Percentiles rank a stretch among this genome's conserved stretches.
Evolutionary conservation across 140 eudicot species (phyloP).

Genomic region (Stevia rebaudiana): DNA sequence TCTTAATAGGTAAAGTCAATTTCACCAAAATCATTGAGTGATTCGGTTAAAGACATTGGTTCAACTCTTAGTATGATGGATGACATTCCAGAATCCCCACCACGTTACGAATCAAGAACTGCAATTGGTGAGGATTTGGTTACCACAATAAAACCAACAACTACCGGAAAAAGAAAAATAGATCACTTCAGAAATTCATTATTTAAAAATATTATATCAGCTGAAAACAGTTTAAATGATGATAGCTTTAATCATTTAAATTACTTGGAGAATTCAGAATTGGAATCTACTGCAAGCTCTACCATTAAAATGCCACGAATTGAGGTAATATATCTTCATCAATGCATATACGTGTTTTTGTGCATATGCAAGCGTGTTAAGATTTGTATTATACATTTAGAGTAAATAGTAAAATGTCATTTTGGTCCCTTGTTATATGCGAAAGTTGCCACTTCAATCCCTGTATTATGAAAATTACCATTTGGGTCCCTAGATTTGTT

Average conservation of each 20-base stretch:
- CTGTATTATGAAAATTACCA: too few species aligned
- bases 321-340: slow-evolving; percentile 31
- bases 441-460: too few species aligned
- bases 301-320: slow-evolving; percentile 28
- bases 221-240: slow-evolving; percentile 12
- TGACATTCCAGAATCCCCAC: slow-evolving; percentile 23
- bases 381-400: slow-evolving; percentile 8
- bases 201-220: slow-evolving; percentile 20
- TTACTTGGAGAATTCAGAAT: slow-evolving; percentile 18
- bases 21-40: slow-evolving; percentile 24
- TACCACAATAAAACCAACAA: slow-evolving; percentile 17
- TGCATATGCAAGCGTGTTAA: neutral
- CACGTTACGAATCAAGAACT: slow-evolving; percentile 17
- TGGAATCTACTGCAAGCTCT: slow-evolving; percentile 27
- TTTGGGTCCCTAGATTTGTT: too few species aligned
- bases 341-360: neutral
- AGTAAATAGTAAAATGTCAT: too few species aligned
- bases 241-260: slow-evolving; percentile 14
- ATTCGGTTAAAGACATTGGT: slow-evolving; percentile 28
- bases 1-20: slow-evolving; percentile 21
- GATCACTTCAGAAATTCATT: neutral
- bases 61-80: slow-evolving; percentile 25
- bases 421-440: too few species aligned
- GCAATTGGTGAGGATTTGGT: slow-evolving; percentile 22
- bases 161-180: slow-evolving; percentile 21